A percentile compares a stretch with the other conserved stretches of the same genome.
phyloP scores from a whole-genome alignment of 371 early-diverging fungal genomes.

The Mucor velutinosus region DNA sequence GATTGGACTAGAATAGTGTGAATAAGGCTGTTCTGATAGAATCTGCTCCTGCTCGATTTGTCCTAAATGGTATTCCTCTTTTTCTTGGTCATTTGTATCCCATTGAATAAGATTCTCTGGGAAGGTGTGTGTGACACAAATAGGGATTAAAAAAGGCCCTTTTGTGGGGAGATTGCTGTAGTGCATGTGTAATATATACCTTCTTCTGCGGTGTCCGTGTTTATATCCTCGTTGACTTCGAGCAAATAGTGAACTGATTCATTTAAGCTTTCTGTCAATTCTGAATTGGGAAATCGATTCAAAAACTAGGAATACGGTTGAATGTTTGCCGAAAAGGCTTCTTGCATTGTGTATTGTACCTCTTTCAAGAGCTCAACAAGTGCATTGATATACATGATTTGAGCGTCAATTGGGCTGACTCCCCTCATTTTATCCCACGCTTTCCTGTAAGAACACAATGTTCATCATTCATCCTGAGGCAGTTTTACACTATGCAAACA shows the following conservation, averaged over 20 bases:
- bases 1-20: not conserved
- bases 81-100: slow-evolving; percentile 12
- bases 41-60: slow-evolving; percentile 1
- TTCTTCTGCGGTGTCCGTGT: slow-evolving; percentile 1
- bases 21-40: not conserved
- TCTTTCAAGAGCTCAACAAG: slow-evolving; percentile 29
- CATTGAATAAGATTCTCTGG: slow-evolving; percentile 6
- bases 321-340: not conserved
- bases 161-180: not conserved
- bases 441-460: slow-evolving; percentile 26
- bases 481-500: not conserved
- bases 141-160: not conserved
- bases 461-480: not conserved
- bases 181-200: not conserved
- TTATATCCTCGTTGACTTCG: slow-evolving; percentile 8
- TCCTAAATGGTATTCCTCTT: slow-evolving; percentile 20
- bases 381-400: slow-evolving; percentile 29
- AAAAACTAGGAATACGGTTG: not conserved
- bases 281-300: slow-evolving; percentile 11
- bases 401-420: slow-evolving; percentile 31
- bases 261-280: slow-evolving; percentile 16
- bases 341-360: slow-evolving; percentile 3
- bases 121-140: not conserved
- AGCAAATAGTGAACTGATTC: slow-evolving; percentile 15
- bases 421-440: slow-evolving; percentile 38